Conservation (phyloP, 805 yeast genomes). For the Wickerhamiella dianesei region DNA sequence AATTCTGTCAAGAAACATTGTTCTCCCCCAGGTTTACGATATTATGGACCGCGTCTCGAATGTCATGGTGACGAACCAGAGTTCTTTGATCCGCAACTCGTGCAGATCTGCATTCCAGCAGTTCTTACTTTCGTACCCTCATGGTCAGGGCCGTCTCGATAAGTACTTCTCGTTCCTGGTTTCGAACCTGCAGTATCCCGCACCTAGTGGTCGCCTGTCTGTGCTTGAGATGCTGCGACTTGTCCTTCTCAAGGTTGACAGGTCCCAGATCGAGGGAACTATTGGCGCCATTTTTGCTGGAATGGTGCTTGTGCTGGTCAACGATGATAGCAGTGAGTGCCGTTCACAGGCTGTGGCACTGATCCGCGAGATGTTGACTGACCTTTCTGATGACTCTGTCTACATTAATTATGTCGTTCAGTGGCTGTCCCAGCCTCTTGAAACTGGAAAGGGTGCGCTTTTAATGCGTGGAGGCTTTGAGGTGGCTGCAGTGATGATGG, state of each 20-base stretch:
- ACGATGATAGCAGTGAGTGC: conserved; percentile 67
- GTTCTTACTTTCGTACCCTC: conserved; percentile 88
- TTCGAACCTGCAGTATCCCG: conserved; percentile 67
- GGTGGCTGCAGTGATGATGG: conserved; percentile 11
- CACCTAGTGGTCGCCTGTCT: conserved; percentile 75
- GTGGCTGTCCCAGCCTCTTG: conserved; percentile 12
- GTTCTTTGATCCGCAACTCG: conserved; percentile 67
- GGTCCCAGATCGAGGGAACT: conserved; percentile 29
- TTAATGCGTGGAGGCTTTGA: conserved; percentile 18
- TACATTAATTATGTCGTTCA: conserved; percentile 7
- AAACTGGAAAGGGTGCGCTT: neutral
- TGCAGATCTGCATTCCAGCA: conserved; percentile 72
- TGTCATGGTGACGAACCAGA: conserved; percentile 81
- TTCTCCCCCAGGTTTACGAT: conserved; percentile 83
- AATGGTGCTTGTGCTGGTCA: conserved; percentile 58
- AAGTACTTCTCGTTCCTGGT: conserved; percentile 72
- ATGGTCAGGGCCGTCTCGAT: conserved; percentile 71
- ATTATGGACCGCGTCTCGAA: conserved; percentile 67
- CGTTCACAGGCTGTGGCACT: conserved; percentile 69
- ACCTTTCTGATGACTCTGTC: neutral
- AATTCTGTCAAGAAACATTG: conserved; percentile 54
- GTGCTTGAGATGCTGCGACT: conserved; percentile 75
- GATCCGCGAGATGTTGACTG: conserved; percentile 29
- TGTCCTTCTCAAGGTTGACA: conserved; percentile 48
- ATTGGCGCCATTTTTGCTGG: conserved; percentile 73